Evolutionary conservation across 2,329 filamentous ascomycete species (phyloP).

Genomic region (Sporothrix brasiliensis): DNA sequence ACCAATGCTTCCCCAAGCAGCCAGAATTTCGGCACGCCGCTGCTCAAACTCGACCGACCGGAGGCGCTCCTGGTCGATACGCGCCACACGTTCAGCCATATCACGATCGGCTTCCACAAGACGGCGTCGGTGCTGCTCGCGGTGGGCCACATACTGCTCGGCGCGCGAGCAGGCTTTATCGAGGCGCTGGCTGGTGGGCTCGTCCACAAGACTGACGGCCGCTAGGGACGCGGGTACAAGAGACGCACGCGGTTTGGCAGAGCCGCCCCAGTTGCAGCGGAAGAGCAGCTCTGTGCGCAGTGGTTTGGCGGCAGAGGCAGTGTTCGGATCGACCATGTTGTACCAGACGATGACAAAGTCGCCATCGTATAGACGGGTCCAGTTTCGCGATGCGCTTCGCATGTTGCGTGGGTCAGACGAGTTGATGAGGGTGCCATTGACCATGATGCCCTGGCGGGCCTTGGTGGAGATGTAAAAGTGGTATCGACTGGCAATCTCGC

Average conservation of each 20-base stretch:
- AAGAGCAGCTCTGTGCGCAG: slow-evolving; percentile 51
- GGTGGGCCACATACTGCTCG: slow-evolving; percentile 50
- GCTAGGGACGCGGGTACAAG: slow-evolving; percentile 24
- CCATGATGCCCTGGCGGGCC: slow-evolving; percentile 70
- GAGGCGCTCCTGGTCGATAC: slow-evolving; percentile 52
- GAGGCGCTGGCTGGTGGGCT: slow-evolving; percentile 49
- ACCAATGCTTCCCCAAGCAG: background rate
- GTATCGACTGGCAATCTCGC: slow-evolving; percentile 56
- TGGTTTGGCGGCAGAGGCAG: slow-evolving; percentile 30
- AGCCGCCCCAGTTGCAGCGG: slow-evolving; percentile 60
- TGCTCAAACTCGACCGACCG: slow-evolving; percentile 55
- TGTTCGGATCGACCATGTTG: slow-evolving; percentile 42
- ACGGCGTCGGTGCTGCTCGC: slow-evolving; percentile 47
- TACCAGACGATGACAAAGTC: slow-evolving; percentile 77
- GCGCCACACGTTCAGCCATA: slow-evolving; percentile 46
- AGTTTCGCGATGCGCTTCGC: slow-evolving; percentile 58
- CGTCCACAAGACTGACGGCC: slow-evolving; percentile 44
- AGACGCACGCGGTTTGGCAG: slow-evolving; percentile 47
- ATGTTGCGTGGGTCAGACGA: slow-evolving; percentile 60
- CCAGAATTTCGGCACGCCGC: slow-evolving; percentile 42
- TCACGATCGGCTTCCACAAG: slow-evolving; percentile 52
- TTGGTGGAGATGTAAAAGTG: slow-evolving; percentile 79
- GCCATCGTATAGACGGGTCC: slow-evolving; percentile 73
- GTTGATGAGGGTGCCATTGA: slow-evolving; percentile 71
- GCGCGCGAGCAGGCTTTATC: slow-evolving; percentile 53